These are phyloP conservation scores for Fusarium sp. DNA, from an alignment of 2,329 filamentous ascomycete species.

Conservation along the genomic window DNA sequence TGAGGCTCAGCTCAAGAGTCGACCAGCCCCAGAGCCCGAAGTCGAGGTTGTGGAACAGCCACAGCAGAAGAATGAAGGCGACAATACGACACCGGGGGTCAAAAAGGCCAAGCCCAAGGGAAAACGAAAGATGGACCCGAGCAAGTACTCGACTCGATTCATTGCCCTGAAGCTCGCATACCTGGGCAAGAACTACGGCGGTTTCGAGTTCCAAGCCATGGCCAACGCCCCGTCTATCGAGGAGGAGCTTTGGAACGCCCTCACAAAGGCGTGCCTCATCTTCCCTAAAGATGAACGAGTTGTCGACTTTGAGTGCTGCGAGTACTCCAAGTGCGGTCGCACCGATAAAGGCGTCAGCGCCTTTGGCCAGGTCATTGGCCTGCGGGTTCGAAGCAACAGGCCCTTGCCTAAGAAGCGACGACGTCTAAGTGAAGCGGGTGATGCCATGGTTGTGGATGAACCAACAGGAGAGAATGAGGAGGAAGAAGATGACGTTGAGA, in stretches of 20 bases:
- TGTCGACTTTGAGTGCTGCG: constrained; percentile 84
- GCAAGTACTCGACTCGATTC: constrained; percentile 83
- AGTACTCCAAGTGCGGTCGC: constrained; percentile 95
- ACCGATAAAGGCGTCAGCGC: constrained; percentile 95
- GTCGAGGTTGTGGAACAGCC: neutral
- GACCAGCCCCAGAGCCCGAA: constrained; percentile 45
- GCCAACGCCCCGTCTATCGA: constrained; percentile 85
- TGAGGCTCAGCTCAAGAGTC: constrained; percentile 72
- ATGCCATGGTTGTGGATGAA: constrained; percentile 39
- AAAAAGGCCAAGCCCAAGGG: constrained; percentile 52
- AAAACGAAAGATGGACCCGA: constrained; percentile 76
- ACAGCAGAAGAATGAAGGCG: constrained; percentile 7
- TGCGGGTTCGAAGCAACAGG: constrained; percentile 83
- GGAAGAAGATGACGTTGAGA: constrained; percentile 32
- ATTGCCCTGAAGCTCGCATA: constrained; percentile 96
- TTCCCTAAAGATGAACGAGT: constrained; percentile 72
- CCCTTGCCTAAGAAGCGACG: constrained; percentile 61
- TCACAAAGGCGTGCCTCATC: constrained; percentile 85
- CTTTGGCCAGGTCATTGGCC: constrained; percentile 92
- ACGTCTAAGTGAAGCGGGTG: constrained; percentile 34
- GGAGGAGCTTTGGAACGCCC: constrained; percentile 91
- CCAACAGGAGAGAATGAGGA: constrained; percentile 29
- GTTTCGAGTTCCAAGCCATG: constrained; percentile 86
- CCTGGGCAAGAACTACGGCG: constrained; percentile 89
- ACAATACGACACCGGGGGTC: constrained; percentile 1